These are phyloP conservation scores for Hypholoma fasciculare DNA, from an alignment of 768 basidiomycete species.

Conservation along the genomic window DNA sequence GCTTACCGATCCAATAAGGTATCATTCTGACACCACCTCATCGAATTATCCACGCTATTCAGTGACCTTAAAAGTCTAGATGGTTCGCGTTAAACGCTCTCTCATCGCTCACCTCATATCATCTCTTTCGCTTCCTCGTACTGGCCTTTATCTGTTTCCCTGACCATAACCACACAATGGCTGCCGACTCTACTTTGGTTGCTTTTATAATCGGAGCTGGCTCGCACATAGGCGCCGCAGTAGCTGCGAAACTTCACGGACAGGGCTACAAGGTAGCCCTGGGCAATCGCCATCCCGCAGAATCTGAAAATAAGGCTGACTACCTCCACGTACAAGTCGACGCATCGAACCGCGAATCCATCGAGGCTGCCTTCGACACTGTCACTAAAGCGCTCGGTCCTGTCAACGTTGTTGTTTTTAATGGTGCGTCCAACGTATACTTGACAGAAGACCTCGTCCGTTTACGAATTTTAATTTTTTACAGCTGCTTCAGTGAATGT, in stretches of 20 bases:
- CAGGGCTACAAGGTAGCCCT: slow-evolving; percentile 30
- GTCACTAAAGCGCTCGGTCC: slow-evolving; percentile 38
- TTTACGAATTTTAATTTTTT: not conserved
- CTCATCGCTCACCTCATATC: not conserved
- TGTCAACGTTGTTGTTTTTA: slow-evolving; percentile 46
- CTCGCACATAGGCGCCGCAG: slow-evolving; percentile 23
- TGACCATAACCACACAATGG: not conserved
- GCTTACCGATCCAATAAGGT: not conserved
- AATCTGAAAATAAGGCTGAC: slow-evolving; percentile 9
- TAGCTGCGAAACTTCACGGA: slow-evolving; percentile 22
- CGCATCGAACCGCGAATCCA: slow-evolving; percentile 29
- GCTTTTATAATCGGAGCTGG: slow-evolving; percentile 32
- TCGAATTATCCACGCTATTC: too few species aligned
- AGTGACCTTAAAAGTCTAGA: too few species aligned
- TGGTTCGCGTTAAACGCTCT: too few species aligned
- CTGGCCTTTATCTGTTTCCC: not conserved
- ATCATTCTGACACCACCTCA: not conserved
- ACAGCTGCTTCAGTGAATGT: slow-evolving; percentile 15
- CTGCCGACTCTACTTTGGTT: slow-evolving; percentile 13
- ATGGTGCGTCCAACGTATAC: slow-evolving; percentile 30
- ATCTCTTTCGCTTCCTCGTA: not conserved
- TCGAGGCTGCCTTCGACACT: slow-evolving; percentile 34
- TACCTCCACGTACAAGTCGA: slow-evolving; percentile 38
- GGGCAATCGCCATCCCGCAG: slow-evolving; percentile 24
- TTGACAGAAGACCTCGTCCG: not conserved